Percentiles rank a stretch among this genome's conserved stretches.
Conservation (phyloP, 495 filamentous ascomycete genomes). For the Daldinia childiae region DNA sequence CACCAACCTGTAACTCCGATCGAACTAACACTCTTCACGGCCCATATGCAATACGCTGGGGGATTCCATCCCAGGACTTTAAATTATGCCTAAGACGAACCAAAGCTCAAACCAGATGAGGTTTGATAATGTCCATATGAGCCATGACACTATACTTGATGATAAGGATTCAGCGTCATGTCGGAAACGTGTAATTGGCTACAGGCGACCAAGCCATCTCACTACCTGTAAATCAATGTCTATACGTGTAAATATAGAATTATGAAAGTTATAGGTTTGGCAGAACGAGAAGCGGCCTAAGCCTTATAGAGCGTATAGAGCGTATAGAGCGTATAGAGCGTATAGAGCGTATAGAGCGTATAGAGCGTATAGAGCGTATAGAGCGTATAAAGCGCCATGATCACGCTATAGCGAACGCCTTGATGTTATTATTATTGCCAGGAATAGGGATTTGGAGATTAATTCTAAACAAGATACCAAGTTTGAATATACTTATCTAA, state of each 20-base stretch:
- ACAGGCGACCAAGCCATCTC: background rate
- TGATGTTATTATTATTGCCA: background rate
- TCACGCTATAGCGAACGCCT: background rate
- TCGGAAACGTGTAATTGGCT: slow-evolving; percentile 3
- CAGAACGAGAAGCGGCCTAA: background rate
- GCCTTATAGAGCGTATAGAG: background rate
- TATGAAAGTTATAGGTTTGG: background rate
- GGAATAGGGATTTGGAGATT: no score
- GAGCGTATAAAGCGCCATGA: background rate
- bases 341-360: no score
- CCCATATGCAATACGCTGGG: background rate
- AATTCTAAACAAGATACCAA: background rate
- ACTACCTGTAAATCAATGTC: background rate
- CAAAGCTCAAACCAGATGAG: background rate
- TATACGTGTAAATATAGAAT: background rate
- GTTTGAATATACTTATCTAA: background rate
- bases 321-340: no score
- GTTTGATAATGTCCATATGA: background rate
- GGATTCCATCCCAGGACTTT: background rate
- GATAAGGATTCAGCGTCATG: slow-evolving; percentile 1
- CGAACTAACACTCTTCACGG: background rate
- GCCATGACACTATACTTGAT: background rate
- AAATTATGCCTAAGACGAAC: background rate
- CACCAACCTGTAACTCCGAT: background rate
- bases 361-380: no score